Percentiles rank a stretch among this genome's conserved stretches.
These are phyloP conservation scores for Citrullus mucosospermus DNA, from an alignment of 306 rosid species.

Conservation along the genomic window DNA sequence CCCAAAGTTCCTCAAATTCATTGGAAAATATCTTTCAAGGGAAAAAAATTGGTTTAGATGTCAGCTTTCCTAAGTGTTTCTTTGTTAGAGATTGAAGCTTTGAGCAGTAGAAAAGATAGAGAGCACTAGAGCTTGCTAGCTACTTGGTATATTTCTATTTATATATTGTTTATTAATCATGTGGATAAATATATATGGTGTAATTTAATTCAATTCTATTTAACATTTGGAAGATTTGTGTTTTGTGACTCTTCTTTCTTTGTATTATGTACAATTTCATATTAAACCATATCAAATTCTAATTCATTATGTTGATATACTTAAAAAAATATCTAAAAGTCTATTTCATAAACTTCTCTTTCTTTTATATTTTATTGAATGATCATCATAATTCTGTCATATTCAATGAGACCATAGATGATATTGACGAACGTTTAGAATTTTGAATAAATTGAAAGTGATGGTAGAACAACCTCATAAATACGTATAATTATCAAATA, in stretches of 20 bases:
- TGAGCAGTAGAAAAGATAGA: neutral
- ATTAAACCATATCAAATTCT: neutral
- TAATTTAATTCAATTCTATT: neutral
- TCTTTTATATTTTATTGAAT: neutral
- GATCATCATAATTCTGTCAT: neutral
- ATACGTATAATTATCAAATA: neutral
- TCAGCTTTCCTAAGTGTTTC: neutral
- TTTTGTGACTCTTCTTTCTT: no score
- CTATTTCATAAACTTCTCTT: neutral
- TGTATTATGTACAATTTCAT: neutral
- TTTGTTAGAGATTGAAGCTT: neutral
- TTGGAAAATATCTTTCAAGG: neutral
- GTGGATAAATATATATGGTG: neutral
- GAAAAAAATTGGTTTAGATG: neutral
- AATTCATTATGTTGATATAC: no score
- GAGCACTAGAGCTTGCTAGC: neutral
- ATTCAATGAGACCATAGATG: neutral
- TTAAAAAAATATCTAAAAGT: neutral
- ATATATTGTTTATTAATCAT: neutral
- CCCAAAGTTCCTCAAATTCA: neutral
- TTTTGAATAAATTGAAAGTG: neutral
- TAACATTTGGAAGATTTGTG: neutral
- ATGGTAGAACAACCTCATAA: constrained; percentile 5
- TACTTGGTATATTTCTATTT: neutral
- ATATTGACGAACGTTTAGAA: neutral